These are phyloP conservation scores for Ligustrum vulgare DNA, from an alignment of 257 asterid species.

Conservation along the genomic window DNA sequence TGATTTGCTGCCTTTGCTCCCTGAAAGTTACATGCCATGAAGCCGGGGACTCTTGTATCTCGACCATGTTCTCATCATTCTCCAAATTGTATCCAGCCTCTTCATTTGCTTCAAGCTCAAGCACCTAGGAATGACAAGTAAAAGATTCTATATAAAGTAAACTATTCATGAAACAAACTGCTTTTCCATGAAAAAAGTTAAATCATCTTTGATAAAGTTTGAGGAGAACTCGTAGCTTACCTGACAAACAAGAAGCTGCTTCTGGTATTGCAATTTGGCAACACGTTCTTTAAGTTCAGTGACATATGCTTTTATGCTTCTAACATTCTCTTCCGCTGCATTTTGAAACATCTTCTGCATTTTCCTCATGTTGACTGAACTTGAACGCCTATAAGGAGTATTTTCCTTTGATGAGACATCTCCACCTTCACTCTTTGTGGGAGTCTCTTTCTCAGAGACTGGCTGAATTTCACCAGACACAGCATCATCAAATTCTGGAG, in stretches of 20 bases:
- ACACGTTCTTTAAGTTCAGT: slow-evolving; percentile 97
- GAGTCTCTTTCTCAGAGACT: slow-evolving; percentile 74
- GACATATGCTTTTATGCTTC: slow-evolving; percentile 89
- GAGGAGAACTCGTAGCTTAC: slow-evolving; percentile 29
- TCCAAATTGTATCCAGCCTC: slow-evolving; percentile 80
- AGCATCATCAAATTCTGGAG: slow-evolving; percentile 64
- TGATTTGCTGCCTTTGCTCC: slow-evolving; percentile 82
- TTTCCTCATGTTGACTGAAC: slow-evolving; percentile 93
- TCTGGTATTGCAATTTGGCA: slow-evolving; percentile 95
- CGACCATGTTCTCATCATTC: slow-evolving; percentile 45
- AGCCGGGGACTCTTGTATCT: slow-evolving; percentile 69
- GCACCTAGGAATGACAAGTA: slow-evolving; percentile 51
- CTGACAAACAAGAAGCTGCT: slow-evolving; percentile 98
- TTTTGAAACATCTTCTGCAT: slow-evolving; percentile 96
- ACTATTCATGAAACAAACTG: neutral
- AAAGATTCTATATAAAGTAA: neutral
- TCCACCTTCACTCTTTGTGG: slow-evolving; percentile 82
- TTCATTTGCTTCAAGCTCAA: slow-evolving; percentile 94
- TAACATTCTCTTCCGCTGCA: slow-evolving; percentile 98
- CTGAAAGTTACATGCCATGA: slow-evolving; percentile 65
- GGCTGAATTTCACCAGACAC: slow-evolving; percentile 54
- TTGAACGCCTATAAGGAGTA: slow-evolving; percentile 85
- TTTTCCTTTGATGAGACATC: slow-evolving; percentile 81
- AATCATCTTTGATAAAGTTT: neutral
- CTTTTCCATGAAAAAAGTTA: neutral